These are phyloP conservation scores for Polygonum aviculare DNA, from an alignment of 148 eudicot genomes.

Conservation along the genomic window DNA sequence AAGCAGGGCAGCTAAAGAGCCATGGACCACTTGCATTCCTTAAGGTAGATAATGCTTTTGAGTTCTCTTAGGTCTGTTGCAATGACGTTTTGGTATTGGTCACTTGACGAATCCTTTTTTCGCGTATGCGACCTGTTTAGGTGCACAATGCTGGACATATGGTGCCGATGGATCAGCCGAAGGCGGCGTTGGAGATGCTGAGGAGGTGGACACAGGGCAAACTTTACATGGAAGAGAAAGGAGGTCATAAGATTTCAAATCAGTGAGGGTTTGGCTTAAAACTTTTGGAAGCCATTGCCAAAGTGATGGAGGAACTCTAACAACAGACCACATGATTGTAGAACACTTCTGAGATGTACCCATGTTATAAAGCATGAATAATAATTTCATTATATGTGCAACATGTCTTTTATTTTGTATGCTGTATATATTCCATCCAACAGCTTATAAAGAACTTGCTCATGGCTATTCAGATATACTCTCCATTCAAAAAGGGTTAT, in stretches of 20 bases:
- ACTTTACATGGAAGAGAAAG: not conserved
- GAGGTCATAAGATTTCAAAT: not conserved
- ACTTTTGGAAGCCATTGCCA: too few relatives aligned
- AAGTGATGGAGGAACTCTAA: not conserved
- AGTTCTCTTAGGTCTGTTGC: not conserved
- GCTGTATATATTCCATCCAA: not conserved
- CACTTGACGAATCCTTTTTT: not conserved
- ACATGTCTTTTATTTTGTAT: not conserved
- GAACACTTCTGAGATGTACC: not conserved
- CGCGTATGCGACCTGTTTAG: conserved; percentile 18
- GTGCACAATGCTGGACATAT: conserved; percentile 93
- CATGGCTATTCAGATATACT: too few relatives aligned
- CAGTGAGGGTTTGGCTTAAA: not conserved
- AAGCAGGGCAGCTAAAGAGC: conserved; percentile 60
- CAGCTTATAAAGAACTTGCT: too few relatives aligned
- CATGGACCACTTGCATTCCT: conserved; percentile 77
- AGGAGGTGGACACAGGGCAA: conserved; percentile 56
- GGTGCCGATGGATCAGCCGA: conserved; percentile 99
- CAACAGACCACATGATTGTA: not conserved
- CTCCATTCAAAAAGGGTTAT: too few relatives aligned
- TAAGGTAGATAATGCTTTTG: conserved; percentile 35
- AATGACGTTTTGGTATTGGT: not conserved
- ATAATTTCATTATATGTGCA: not conserved
- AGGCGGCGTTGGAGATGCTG: conserved; percentile 72
- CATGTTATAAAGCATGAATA: not conserved